Evolutionary conservation across 805 yeast species (phyloP).

Genomic region (Lipomyces sp.): DNA sequence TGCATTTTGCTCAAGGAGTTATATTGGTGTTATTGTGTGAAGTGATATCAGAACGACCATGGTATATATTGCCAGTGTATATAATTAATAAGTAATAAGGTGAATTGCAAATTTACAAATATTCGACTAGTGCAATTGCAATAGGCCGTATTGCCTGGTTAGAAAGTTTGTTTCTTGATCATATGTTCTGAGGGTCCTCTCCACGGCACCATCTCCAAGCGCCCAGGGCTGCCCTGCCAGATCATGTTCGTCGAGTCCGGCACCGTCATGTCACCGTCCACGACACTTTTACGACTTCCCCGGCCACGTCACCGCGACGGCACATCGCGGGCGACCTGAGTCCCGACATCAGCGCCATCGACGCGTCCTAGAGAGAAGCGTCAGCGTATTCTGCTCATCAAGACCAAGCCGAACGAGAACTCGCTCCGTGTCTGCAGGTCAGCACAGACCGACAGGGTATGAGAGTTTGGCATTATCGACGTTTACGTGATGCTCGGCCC

Average conservation of each 20-base stretch:
- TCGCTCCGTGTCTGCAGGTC: slow-evolving; percentile 22
- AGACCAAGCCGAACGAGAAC: slow-evolving; percentile 27
- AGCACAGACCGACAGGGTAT: slow-evolving; percentile 80
- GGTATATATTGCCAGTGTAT: too few species aligned
- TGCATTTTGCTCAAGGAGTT: too few species aligned
- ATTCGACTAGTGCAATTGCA: too few species aligned
- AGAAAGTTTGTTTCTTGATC: too few species aligned
- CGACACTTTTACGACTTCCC: slow-evolving; percentile 30
- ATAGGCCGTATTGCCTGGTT: too few species aligned
- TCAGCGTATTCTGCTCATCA: slow-evolving; percentile 38
- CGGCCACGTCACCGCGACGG: slow-evolving; percentile 45
- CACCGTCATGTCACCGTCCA: slow-evolving; percentile 46
- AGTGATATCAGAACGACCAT: too few species aligned
- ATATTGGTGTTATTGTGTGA: too few species aligned
- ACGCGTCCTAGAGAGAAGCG: slow-evolving; percentile 5
- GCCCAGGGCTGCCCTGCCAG: slow-evolving; percentile 52
- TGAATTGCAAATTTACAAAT: too few species aligned
- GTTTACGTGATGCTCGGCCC: slow-evolving; percentile 65
- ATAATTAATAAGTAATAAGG: too few species aligned
- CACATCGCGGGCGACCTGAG: slow-evolving; percentile 43
- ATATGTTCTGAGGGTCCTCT: too few species aligned
- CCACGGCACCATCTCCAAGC: slow-evolving; percentile 49
- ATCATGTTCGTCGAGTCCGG: slow-evolving; percentile 56
- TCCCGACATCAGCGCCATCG: slow-evolving; percentile 23
- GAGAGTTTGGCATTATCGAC: slow-evolving; percentile 84